Evolutionary conservation across 192 early-diverging fungal genomes (phyloP).

Genomic region (Entophlyctis luteolus): DNA sequence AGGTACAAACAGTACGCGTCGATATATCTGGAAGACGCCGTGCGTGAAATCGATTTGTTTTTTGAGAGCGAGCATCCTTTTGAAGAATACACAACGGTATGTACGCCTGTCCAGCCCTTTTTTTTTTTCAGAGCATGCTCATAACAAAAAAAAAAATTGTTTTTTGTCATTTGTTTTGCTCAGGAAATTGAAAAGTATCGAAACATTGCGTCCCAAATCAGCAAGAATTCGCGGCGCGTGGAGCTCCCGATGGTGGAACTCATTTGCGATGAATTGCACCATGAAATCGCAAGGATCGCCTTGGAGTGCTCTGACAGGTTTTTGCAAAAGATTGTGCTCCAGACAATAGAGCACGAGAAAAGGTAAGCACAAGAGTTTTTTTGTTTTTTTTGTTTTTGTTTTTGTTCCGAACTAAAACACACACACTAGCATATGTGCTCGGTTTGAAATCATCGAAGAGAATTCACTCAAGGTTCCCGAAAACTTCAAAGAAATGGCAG

Average conservation of each 20-base stretch:
- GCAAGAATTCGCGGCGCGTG: slow-evolving; percentile 35
- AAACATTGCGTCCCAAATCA: slow-evolving; percentile 34
- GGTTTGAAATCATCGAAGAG: slow-evolving; percentile 52
- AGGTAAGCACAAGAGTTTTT: slow-evolving; percentile 26
- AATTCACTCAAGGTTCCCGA: slow-evolving; percentile 51
- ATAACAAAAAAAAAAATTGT: neutral
- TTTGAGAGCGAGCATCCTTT: slow-evolving; percentile 48
- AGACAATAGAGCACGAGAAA: slow-evolving; percentile 49
- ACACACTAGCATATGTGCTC: slow-evolving; percentile 45
- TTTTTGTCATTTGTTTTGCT: too few relatives aligned
- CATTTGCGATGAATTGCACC: slow-evolving; percentile 51
- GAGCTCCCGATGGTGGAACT: slow-evolving; percentile 54
- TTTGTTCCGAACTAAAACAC: slow-evolving; percentile 4
- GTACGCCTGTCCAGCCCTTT: neutral
- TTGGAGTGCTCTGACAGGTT: slow-evolving; percentile 44
- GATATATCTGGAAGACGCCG: slow-evolving; percentile 36
- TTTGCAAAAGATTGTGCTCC: slow-evolving; percentile 46
- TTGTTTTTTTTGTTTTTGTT: slow-evolving; percentile 5
- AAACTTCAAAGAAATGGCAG: slow-evolving; percentile 64
- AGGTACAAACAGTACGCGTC: slow-evolving; percentile 44
- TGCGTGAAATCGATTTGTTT: slow-evolving; percentile 34
- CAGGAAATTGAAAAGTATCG: slow-evolving; percentile 56
- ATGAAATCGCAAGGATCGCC: slow-evolving; percentile 36
- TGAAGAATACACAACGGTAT: slow-evolving; percentile 50
- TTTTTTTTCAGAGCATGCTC: too few relatives aligned